Percentiles rank a stretch among this genome's conserved stretches.
These are phyloP conservation scores for Trametes punicea DNA, from an alignment of 768 basidiomycete genomes.

Conservation along the genomic window DNA sequence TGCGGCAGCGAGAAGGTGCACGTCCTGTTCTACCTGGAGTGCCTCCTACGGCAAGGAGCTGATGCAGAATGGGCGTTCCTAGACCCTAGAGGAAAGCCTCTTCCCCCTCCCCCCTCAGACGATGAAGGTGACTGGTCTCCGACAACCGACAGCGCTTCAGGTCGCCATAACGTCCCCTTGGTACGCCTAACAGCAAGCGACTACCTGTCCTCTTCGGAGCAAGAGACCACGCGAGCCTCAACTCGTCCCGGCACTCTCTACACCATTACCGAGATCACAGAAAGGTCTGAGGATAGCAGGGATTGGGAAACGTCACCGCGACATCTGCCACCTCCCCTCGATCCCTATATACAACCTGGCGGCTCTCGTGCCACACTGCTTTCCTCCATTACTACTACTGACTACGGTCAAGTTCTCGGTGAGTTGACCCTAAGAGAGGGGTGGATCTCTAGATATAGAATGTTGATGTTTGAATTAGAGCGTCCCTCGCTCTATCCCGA, in stretches of 20 bases:
- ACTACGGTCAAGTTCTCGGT: constrained; percentile 64
- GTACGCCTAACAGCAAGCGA: constrained; percentile 21
- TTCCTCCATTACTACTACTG: constrained; percentile 44
- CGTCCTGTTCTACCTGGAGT: constrained; percentile 16
- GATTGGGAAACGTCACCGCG: constrained; percentile 13
- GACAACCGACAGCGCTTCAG: constrained; percentile 9
- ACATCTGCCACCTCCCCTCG: background rate
- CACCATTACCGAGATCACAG: constrained; percentile 67
- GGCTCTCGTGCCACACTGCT: constrained; percentile 35
- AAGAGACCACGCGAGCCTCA: constrained; percentile 10
- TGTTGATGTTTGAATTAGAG: constrained; percentile 10
- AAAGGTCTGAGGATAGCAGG: constrained; percentile 44
- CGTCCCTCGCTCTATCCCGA: constrained; percentile 46
- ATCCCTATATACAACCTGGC: background rate
- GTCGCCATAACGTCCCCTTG: constrained; percentile 23
- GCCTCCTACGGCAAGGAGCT: background rate
- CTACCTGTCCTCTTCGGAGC: constrained; percentile 18
- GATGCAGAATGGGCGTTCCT: background rate
- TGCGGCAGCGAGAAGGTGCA: constrained; percentile 29
- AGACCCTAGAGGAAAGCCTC: constrained; percentile 22
- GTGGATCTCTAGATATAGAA: background rate
- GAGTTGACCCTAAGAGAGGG: constrained; percentile 23
- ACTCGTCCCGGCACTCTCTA: constrained; percentile 39
- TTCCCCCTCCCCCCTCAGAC: constrained; percentile 24
- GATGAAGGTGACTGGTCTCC: constrained; percentile 14